These are phyloP conservation scores for Trichoderma harzianum DNA, from an alignment of 2,329 filamentous ascomycete species.

Conservation along the genomic window DNA sequence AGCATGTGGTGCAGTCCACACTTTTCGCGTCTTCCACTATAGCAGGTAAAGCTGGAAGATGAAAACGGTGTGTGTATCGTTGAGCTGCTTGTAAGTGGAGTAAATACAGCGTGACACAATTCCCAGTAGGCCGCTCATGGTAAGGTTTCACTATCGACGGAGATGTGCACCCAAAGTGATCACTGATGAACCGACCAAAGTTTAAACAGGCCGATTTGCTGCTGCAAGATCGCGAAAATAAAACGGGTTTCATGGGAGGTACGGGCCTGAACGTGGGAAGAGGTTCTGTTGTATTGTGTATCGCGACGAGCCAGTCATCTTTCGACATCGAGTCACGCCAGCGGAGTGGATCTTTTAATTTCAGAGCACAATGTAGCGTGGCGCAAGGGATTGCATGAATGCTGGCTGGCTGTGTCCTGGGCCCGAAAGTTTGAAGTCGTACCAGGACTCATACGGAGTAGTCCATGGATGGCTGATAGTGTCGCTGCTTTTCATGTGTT, in stretches of 20 bases:
- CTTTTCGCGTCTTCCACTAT: background rate
- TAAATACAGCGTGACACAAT: background rate
- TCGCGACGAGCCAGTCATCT: background rate
- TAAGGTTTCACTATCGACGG: slow-evolving; percentile 10
- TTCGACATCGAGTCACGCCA: slow-evolving; percentile 4
- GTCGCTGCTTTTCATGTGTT: background rate
- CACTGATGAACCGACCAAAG: background rate
- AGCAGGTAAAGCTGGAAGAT: background rate
- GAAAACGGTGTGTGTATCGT: background rate
- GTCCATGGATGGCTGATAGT: background rate
- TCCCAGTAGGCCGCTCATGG: background rate
- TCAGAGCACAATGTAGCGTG: background rate
- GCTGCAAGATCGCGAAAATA: slow-evolving; percentile 13
- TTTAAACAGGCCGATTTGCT: background rate
- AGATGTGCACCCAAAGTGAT: slow-evolving; percentile 2
- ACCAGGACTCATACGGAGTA: background rate
- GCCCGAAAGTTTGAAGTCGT: background rate
- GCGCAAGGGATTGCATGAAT: background rate
- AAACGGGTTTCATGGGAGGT: background rate
- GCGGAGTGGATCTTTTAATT: slow-evolving; percentile 11
- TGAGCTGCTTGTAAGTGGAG: background rate
- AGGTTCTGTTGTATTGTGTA: background rate
- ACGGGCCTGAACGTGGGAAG: background rate
- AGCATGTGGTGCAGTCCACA: background rate
- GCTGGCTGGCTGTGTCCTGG: background rate